Conservation (phyloP, 2,329 filamentous ascomycete genomes). For the Graphilbum sp. region DNA sequence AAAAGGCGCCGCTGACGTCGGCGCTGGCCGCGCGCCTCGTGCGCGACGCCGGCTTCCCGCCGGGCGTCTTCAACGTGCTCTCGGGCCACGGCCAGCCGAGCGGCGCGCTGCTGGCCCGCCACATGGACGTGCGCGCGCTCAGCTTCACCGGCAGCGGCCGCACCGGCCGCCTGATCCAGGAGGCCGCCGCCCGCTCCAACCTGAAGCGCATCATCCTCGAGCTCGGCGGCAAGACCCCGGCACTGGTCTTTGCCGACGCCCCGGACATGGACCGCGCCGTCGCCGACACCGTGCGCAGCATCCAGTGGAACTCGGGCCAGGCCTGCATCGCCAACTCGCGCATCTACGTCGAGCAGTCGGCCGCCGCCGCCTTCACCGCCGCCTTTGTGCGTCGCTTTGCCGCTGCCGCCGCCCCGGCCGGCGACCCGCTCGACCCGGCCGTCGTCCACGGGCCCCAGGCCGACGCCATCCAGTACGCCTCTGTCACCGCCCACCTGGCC, state of each 20-base stretch:
- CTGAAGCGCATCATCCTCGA: slow-evolving; percentile 44
- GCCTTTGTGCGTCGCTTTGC: slow-evolving; percentile 28
- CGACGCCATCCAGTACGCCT: slow-evolving; percentile 25
- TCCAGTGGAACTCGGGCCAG: slow-evolving; percentile 29
- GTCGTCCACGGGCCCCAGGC: slow-evolving; percentile 26
- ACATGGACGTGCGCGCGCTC: slow-evolving; percentile 35
- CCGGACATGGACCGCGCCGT: slow-evolving; percentile 41
- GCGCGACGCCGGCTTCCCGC: slow-evolving; percentile 51
- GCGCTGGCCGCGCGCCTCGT: slow-evolving; percentile 43
- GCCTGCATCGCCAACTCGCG: slow-evolving; percentile 32
- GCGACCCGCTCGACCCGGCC: slow-evolving; percentile 17
- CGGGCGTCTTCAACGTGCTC: slow-evolving; percentile 52
- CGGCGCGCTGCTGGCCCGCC: slow-evolving; percentile 9
- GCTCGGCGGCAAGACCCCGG: slow-evolving; percentile 43
- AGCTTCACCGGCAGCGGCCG: slow-evolving; percentile 46
- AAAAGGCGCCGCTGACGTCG: slow-evolving; percentile 39
- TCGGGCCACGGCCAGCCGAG: slow-evolving; percentile 38
- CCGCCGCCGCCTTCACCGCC: slow-evolving; percentile 13
- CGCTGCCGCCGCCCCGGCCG: slow-evolving; percentile 20
- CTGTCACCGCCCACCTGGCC: slow-evolving; percentile 21
- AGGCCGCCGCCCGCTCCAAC: slow-evolving; percentile 41
- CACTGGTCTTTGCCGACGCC: slow-evolving; percentile 41
- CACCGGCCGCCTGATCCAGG: slow-evolving; percentile 42
- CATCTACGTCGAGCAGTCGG: slow-evolving; percentile 25
- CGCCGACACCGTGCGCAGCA: slow-evolving; percentile 22